These are phyloP conservation scores for Talaromyces pinophilus DNA, from an alignment of 2,329 filamentous ascomycete species.

Conservation along the genomic window DNA sequence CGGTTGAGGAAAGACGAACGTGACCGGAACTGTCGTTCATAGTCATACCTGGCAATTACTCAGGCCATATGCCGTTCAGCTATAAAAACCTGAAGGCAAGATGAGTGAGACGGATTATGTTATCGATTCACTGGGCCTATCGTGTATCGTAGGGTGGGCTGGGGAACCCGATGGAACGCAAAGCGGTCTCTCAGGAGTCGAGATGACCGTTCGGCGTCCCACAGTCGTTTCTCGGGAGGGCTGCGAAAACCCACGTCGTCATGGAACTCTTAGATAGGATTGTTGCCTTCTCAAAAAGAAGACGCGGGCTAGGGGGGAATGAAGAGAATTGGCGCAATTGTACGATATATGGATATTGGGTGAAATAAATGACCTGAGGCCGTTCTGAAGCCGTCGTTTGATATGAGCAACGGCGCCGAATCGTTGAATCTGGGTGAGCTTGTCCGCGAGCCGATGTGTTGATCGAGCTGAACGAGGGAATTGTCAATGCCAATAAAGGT, in stretches of 20 bases:
- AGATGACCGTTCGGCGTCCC: slow-evolving; percentile 54
- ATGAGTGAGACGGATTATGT: neutral
- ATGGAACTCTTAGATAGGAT: slow-evolving; percentile 1
- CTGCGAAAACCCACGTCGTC: slow-evolving; percentile 27
- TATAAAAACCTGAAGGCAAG: slow-evolving; percentile 1
- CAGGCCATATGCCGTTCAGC: slow-evolving; percentile 20
- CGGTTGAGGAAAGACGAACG: slow-evolving; percentile 40
- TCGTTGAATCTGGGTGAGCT: neutral
- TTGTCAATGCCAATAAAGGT: neutral
- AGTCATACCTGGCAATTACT: slow-evolving; percentile 39
- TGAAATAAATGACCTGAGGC: neutral
- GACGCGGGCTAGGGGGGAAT: neutral
- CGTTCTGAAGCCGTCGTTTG: neutral
- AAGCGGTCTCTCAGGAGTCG: slow-evolving; percentile 52
- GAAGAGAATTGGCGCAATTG: neutral
- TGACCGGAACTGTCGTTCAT: slow-evolving; percentile 43
- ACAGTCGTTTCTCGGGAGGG: slow-evolving; percentile 47
- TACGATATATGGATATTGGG: neutral
- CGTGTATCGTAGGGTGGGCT: slow-evolving; percentile 34
- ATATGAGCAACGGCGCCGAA: neutral
- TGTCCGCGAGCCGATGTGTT: neutral
- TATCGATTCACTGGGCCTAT: neutral
- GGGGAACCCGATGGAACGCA: slow-evolving; percentile 55
- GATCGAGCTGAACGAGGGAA: neutral
- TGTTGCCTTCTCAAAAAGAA: slow-evolving; percentile 18